Percentiles rank a stretch among this genome's conserved stretches.
These are phyloP conservation scores for Exophiala spinifera DNA, from an alignment of 2,329 filamentous ascomycete species.

Conservation along the genomic window DNA sequence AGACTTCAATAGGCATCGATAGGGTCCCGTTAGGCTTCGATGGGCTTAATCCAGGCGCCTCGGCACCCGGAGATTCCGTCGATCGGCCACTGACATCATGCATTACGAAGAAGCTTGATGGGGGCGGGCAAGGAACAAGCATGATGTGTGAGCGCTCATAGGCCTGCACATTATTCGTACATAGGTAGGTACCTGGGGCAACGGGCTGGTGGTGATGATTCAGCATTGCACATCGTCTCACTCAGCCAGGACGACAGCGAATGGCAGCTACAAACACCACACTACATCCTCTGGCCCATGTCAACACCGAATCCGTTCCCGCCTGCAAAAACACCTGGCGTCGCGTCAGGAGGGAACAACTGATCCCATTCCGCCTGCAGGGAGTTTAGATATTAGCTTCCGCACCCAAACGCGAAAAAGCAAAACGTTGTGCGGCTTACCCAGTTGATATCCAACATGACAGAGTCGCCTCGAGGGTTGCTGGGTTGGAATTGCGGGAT, in stretches of 20 bases:
- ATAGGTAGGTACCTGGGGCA: not conserved
- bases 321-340: not conserved
- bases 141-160: too few species aligned
- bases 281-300: constrained; percentile 1
- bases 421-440: constrained; percentile 45
- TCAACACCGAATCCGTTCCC: constrained; percentile 2
- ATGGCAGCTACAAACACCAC: not conserved
- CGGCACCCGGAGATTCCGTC: not conserved
- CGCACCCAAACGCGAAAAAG: not conserved
- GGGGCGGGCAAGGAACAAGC: too few species aligned
- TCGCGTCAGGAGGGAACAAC: constrained; percentile 39
- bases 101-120: not conserved
- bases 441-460: constrained; percentile 62
- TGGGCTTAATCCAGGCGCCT: too few species aligned
- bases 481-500: constrained; percentile 18
- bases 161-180: too few species aligned
- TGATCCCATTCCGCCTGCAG: constrained; percentile 37
- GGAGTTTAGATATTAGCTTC: not conserved
- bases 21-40: too few species aligned
- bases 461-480: constrained; percentile 29
- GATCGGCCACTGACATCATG: not conserved
- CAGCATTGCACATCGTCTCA: not conserved
- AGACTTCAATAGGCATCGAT: too few species aligned
- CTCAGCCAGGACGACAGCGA: not conserved
- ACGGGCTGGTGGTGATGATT: not conserved